Conservation (phyloP, 2,329 filamentous ascomycete species). For the Neofusicoccum sp. region DNA sequence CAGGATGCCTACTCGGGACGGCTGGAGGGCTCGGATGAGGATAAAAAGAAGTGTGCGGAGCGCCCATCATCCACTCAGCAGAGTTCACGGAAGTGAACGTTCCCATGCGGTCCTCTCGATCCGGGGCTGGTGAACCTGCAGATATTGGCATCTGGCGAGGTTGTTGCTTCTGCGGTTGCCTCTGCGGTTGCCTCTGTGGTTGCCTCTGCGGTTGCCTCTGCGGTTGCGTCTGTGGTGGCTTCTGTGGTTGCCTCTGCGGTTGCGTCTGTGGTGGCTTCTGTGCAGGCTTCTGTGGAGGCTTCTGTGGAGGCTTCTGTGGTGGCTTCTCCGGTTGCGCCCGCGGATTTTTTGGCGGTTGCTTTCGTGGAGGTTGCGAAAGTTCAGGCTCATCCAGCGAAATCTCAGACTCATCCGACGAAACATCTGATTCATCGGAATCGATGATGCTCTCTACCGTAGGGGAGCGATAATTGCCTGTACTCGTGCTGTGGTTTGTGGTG, state of each 20-base stretch:
- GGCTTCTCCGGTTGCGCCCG: no score
- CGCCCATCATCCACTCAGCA: conserved; percentile 7
- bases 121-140: no score
- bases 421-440: background rate
- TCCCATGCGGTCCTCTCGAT: background rate
- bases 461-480: background rate
- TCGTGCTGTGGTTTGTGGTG: no score
- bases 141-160: background rate
- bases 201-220: no score
- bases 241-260: no score
- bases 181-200: no score
- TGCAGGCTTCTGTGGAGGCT: no score
- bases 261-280: no score
- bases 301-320: no score
- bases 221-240: no score
- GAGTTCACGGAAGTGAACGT: background rate
- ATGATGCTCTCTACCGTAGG: background rate
- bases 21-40: background rate
- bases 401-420: conserved; percentile 1
- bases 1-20: background rate
- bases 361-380: no score
- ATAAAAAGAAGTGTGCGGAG: background rate
- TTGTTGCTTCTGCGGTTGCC: background rate
- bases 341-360: no score
- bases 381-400: background rate